phyloP scores from a whole-genome alignment of 2,329 filamentous ascomycete genomes.

The Penicillium sp. region DNA sequence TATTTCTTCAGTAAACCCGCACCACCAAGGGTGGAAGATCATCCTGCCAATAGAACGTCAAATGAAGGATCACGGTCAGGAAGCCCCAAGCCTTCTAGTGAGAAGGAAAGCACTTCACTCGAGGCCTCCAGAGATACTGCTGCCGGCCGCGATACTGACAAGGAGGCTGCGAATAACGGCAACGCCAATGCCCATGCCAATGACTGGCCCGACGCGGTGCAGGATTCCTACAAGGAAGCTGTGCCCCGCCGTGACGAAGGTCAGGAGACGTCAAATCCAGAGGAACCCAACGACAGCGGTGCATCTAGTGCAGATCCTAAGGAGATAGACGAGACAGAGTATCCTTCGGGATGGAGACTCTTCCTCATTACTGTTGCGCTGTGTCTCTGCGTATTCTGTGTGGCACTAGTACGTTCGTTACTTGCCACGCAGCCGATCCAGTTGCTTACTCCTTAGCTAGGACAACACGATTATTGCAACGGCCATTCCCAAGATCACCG shows the following conservation, averaged over 20 bases:
- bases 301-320: conserved; percentile 3
- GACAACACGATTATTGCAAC: conserved; percentile 45
- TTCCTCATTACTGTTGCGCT: conserved; percentile 35
- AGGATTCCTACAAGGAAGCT: conserved; percentile 10
- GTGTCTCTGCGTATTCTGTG: conserved; percentile 39
- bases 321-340: conserved; percentile 27
- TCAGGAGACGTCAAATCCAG: conserved; percentile 2
- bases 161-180: conserved; percentile 4
- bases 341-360: conserved; percentile 32
- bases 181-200: background rate
- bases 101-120: conserved; percentile 22
- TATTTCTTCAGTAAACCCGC: conserved; percentile 11
- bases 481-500: conserved; percentile 47
- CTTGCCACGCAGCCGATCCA: background rate
- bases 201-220: conserved; percentile 14
- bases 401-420: conserved; percentile 31
- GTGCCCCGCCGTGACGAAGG: conserved; percentile 2
- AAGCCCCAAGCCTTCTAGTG: conserved; percentile 17
- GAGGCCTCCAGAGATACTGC: conserved; percentile 6
- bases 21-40: conserved; percentile 7
- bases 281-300: conserved; percentile 6
- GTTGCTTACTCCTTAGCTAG: conserved; percentile 12
- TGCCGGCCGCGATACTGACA: conserved; percentile 2
- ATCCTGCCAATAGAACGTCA: background rate
- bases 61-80: conserved; percentile 4